Percentiles rank a stretch among this genome's conserved stretches.
These are phyloP conservation scores for Apostasia shenzhenica DNA, from an alignment of 106 monocot genomes.

Conservation along the genomic window DNA sequence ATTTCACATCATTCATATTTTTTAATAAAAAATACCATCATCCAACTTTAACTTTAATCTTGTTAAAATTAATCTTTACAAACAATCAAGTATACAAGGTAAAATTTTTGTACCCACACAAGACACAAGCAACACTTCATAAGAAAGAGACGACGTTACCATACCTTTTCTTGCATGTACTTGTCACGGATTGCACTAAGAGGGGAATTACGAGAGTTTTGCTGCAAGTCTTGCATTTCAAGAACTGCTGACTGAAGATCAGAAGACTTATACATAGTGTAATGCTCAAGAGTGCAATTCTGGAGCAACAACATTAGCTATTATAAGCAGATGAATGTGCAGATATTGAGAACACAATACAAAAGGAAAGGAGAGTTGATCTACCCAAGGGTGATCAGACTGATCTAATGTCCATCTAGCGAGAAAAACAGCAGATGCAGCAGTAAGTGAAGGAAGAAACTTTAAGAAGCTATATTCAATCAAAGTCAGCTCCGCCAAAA, in stretches of 20 bases:
- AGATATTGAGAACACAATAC: neutral
- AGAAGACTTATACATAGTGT: slow-evolving; percentile 54
- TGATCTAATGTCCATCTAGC: slow-evolving; percentile 82
- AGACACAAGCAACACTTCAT: too few species aligned
- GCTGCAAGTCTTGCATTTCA: slow-evolving; percentile 62
- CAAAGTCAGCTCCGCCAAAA: slow-evolving; percentile 82
- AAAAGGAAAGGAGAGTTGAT: neutral
- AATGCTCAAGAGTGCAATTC: slow-evolving; percentile 71
- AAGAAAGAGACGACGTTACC: too few species aligned
- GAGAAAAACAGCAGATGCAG: slow-evolving; percentile 80
- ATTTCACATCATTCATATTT: too few species aligned
- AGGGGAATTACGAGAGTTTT: slow-evolving; percentile 40
- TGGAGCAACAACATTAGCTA: slow-evolving; percentile 16
- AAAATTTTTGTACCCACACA: too few species aligned
- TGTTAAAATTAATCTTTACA: too few species aligned
- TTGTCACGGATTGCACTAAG: slow-evolving; percentile 78
- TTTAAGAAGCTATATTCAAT: slow-evolving; percentile 67
- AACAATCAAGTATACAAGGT: too few species aligned
- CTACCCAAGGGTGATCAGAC: slow-evolving; percentile 64
- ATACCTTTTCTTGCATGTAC: slow-evolving; percentile 74
- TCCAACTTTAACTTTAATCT: too few species aligned
- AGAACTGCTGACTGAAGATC: slow-evolving; percentile 41
- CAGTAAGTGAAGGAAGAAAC: slow-evolving; percentile 67
- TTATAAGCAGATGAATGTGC: neutral
- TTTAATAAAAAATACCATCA: too few species aligned